Evolutionary conservation across 768 basidiomycete genomes (phyloP).

Genomic region (Leccinum broughii): DNA sequence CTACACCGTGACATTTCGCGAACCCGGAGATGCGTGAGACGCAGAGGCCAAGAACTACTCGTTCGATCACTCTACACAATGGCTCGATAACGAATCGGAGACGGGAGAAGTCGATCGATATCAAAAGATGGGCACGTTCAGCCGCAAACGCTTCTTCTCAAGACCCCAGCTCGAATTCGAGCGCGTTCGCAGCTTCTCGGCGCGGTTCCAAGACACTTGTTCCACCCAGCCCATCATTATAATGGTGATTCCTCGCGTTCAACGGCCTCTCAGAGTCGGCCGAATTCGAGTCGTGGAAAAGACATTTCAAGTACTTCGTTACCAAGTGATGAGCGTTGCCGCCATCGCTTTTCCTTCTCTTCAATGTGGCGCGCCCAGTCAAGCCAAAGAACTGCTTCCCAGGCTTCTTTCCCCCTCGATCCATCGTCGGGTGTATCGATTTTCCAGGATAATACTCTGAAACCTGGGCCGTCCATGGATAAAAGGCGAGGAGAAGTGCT

Average conservation of each 20-base stretch:
- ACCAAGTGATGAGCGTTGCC: conserved; percentile 23
- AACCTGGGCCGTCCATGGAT: conserved; percentile 21
- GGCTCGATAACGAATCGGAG: conserved; percentile 25
- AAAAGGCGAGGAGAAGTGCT: conserved; percentile 39
- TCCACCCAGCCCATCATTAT: conserved; percentile 15
- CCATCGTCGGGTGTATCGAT: conserved; percentile 35
- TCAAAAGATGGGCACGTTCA: conserved; percentile 31
- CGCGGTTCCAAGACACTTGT: conserved; percentile 35
- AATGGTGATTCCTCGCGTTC: conserved; percentile 18
- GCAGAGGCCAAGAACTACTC: conserved; percentile 24
- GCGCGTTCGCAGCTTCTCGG: conserved; percentile 11
- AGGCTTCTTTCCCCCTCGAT: conserved; percentile 32
- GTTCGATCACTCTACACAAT: conserved; percentile 21
- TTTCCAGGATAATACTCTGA: conserved; percentile 24
- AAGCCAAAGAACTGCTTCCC: conserved; percentile 25
- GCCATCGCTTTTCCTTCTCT: conserved; percentile 34
- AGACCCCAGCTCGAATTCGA: conserved; percentile 16
- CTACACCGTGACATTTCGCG: conserved; percentile 7
- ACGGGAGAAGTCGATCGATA: conserved; percentile 34
- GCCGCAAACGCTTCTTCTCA: conserved; percentile 24
- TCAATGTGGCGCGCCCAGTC: conserved; percentile 29
- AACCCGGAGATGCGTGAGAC: conserved; percentile 26
- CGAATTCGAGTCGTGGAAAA: conserved; percentile 25
- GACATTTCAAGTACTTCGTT: conserved; percentile 23
- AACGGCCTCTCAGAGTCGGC: conserved; percentile 26